Evolutionary conservation across 2,329 filamentous ascomycete genomes (phyloP).

Genomic region (Magnaporthales sp.): DNA sequence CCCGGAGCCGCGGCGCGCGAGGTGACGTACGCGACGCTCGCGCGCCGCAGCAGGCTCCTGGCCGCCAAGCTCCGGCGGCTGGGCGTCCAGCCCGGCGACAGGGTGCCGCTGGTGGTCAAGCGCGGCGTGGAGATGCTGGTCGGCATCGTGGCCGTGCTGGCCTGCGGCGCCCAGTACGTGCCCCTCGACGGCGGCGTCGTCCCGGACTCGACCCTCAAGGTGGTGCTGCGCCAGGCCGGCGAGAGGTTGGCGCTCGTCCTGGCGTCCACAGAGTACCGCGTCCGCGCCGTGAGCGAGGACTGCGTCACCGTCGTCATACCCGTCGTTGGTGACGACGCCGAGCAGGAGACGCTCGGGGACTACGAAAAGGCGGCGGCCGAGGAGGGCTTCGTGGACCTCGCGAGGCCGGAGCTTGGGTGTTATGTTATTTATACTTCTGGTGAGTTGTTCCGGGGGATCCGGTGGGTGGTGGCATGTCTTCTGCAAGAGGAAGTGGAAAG

Average conservation of each 20-base stretch:
- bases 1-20: background rate
- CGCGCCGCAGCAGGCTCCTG: background rate
- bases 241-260: slow-evolving; percentile 36
- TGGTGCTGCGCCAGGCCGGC: slow-evolving; percentile 38
- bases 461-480: too few relatives aligned
- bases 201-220: slow-evolving; percentile 35
- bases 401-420: slow-evolving; percentile 25
- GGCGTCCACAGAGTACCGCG: slow-evolving; percentile 6
- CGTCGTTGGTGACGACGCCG: background rate
- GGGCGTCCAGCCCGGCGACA: slow-evolving; percentile 22
- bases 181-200: slow-evolving; percentile 48
- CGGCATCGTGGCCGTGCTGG: slow-evolving; percentile 46
- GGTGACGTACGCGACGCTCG: slow-evolving; percentile 4
- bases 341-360: background rate
- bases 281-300: slow-evolving; percentile 1
- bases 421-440: slow-evolving; percentile 46
- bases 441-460: too few relatives aligned
- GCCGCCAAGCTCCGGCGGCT: background rate
- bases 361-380: slow-evolving; percentile 1
- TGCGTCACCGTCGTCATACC: slow-evolving; percentile 4
- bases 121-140: slow-evolving; percentile 48
- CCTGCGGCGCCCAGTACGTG: slow-evolving; percentile 49
- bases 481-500: background rate
- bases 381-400: slow-evolving; percentile 6
- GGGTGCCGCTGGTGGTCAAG: slow-evolving; percentile 45